These are phyloP conservation scores for Apiotrichum laibachii DNA, from an alignment of 1,284 basidiomycete genomes.

Conservation along the genomic window DNA sequence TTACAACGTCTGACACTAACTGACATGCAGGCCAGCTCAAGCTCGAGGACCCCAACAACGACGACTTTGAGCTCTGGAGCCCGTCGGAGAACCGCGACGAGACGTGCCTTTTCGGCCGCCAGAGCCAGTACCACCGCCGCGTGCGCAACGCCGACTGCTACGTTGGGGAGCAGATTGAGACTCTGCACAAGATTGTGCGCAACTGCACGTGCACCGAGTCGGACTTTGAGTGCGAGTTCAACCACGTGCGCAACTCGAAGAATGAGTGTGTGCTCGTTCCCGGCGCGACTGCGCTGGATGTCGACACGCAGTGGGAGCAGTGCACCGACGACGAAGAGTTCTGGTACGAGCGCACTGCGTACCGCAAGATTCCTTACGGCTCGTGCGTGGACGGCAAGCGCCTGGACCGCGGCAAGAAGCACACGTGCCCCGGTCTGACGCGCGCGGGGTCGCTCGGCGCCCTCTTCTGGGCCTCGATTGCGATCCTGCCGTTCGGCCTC, in stretches of 20 bases:
- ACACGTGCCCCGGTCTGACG: conserved; percentile 72
- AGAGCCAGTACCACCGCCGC: conserved; percentile 84
- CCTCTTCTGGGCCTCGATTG: conserved; percentile 77
- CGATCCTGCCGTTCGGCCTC: conserved; percentile 67
- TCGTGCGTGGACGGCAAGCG: conserved; percentile 72
- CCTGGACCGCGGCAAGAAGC: conserved; percentile 66
- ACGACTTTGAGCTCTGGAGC: conserved; percentile 95
- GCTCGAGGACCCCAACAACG: conserved; percentile 66
- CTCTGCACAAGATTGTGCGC: conserved; percentile 58
- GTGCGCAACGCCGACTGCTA: conserved; percentile 75
- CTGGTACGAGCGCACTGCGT: conserved; percentile 88
- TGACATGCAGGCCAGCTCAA: conserved; percentile 62
- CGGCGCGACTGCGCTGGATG: conserved; percentile 62
- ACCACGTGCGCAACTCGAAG: conserved; percentile 65
- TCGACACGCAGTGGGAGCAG: conserved; percentile 54
- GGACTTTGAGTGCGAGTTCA: conserved; percentile 97
- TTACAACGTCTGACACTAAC: conserved; percentile 15
- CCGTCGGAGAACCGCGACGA: conserved; percentile 77
- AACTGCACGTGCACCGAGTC: conserved; percentile 68
- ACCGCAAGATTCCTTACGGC: conserved; percentile 83
- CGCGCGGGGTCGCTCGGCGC: conserved; percentile 58
- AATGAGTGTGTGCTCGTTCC: conserved; percentile 72
- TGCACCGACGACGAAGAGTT: conserved; percentile 52
- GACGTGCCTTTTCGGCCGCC: conserved; percentile 78
- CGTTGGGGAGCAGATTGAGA: conserved; percentile 66